Evolutionary conservation across 306 rosid species (phyloP), one percentile per base, ranked within the genome.

Genomic region (Pachyrhizus erosus): DNA sequence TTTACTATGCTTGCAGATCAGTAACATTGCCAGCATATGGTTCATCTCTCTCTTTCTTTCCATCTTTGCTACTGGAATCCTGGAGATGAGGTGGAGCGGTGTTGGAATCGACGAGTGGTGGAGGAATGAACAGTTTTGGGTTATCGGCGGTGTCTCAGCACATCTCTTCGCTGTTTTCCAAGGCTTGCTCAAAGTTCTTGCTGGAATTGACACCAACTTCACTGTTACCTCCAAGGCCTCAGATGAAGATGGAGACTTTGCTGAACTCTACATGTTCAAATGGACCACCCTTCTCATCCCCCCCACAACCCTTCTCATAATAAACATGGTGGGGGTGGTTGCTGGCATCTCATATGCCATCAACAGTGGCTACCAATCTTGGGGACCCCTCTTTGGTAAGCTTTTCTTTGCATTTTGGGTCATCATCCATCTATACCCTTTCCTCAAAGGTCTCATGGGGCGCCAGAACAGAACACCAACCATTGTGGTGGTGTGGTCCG

Each of bases 101-200:
- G 99, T 96, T 0, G 96, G 98, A 85, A 92, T 96, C 0, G 99
- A 96, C 0, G 99, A 96, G 82, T 96, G 98, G 99, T 96, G 99
- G 99, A 96, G 99, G 81, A 96, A 96, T 8, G 99, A 96, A 78
- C 99, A 93, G 73, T 96, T 96, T 79, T 96, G 99, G 99, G 99
- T 96, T 26, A 96, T 96, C 0, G 98, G 99, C 48, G 99, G 99
- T 62, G 97, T 96, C 15, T 96, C 99, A 0, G 85, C 98, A 3
- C 99, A 96, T 89, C 91, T 96, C 7, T 96, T 93, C 24, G 99
- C 99, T 0, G 97, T 96, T 7, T 81, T 93, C 87, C 99, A 96
- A 90, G 99, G 99, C 77, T 68, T 96, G 49, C 98, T 96, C 61
- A 96, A 96, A 86, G 99, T 96, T 9, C 98, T 96, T 0, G 99